phyloP scores from a whole-genome alignment of 306 rosid genomes.

The Luffa aegyptiaca region DNA sequence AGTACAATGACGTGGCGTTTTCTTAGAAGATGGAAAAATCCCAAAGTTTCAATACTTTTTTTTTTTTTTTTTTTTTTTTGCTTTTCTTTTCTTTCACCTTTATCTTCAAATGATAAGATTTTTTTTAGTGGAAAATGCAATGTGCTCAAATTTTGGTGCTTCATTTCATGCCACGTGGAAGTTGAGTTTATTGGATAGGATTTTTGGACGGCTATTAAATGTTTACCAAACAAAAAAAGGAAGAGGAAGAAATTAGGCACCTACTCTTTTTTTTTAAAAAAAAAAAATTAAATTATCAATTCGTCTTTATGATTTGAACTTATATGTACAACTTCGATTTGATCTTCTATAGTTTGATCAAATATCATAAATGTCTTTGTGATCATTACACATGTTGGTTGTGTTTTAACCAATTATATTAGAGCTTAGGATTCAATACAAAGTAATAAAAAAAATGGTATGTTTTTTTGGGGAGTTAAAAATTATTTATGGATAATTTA shows the following conservation, averaged over 20 bases:
- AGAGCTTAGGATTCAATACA: no score
- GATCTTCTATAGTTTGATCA: no score
- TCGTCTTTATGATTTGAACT: no score
- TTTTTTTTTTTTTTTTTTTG: not conserved
- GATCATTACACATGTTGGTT: no score
- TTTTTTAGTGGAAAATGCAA: not conserved
- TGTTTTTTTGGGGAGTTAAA: no score
- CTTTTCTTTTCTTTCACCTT: not conserved
- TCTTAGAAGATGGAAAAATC: not conserved
- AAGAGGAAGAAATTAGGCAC: not conserved
- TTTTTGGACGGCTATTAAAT: constrained; percentile 3
- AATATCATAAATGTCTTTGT: no score
- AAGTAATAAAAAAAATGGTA: no score
- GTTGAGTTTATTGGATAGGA: not conserved
- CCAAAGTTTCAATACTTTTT: not conserved
- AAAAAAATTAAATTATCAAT: no score
- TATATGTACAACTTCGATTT: no score
- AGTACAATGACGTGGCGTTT: not conserved
- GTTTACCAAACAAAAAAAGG: not conserved
- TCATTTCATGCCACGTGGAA: constrained; percentile 1
- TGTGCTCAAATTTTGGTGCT: not conserved
- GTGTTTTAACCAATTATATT: no score
- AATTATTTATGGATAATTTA: not conserved
- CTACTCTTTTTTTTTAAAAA: no score
- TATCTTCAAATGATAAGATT: not conserved